Percentiles rank a stretch among this genome's conserved stretches.
Conservation (phyloP, 163 green algal species). For the Chloromonas sp. region DNA sequence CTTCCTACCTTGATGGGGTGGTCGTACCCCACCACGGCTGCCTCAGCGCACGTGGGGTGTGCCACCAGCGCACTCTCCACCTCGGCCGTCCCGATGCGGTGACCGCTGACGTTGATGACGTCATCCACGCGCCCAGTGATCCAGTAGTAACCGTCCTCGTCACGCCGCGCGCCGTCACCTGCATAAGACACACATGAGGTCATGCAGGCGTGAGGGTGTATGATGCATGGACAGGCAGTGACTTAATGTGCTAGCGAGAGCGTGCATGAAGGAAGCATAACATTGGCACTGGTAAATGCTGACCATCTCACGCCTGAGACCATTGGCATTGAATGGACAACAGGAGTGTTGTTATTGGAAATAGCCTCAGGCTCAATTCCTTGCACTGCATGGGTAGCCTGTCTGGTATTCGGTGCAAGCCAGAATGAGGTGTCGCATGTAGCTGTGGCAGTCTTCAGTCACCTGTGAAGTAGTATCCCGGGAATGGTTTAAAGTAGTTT, state of each 20-base stretch:
- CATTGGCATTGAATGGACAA: too few relatives aligned
- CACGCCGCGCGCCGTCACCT: slow-evolving; percentile 78
- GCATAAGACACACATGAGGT: background rate
- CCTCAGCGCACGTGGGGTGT: slow-evolving; percentile 70
- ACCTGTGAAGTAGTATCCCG: slow-evolving; percentile 83
- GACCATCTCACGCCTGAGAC: too few relatives aligned
- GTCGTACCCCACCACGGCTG: slow-evolving; percentile 69
- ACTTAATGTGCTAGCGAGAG: too few relatives aligned
- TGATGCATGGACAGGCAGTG: too few relatives aligned
- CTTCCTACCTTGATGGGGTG: slow-evolving; percentile 79
- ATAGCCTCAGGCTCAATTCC: too few relatives aligned
- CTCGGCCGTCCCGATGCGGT: slow-evolving; percentile 77
- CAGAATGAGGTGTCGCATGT: too few relatives aligned
- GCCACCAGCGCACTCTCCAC: slow-evolving; percentile 83
- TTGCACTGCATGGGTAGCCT: too few relatives aligned
- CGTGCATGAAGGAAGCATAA: too few relatives aligned
- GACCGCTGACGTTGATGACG: slow-evolving; percentile 34
- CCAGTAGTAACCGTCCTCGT: slow-evolving; percentile 91
- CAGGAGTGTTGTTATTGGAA: too few relatives aligned
- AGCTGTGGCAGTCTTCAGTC: too few relatives aligned
- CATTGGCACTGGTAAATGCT: too few relatives aligned
- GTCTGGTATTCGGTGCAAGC: too few relatives aligned
- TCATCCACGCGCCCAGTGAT: slow-evolving; percentile 95
- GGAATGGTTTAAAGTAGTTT: slow-evolving; percentile 61
- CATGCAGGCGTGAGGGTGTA: background rate